Base-by-base conservation (phyloP, 345 rosid genomes). In the Sonneratia alba region DNA sequence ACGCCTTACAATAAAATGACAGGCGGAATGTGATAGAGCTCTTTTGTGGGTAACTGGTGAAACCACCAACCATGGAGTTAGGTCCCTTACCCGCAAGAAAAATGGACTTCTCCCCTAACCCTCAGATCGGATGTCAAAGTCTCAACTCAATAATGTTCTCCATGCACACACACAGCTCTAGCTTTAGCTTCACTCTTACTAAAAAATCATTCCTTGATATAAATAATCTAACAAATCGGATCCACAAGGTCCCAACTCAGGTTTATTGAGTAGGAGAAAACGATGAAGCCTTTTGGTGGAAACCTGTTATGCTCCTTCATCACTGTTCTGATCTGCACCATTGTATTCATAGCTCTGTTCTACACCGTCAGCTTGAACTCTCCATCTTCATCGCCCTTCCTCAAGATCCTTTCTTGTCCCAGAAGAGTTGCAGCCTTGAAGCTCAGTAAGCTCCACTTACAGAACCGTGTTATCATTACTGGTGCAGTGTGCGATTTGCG, bases 181-280 rank as follows among this genome's bases (percentile, higher is more conserved):
- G 68, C 95, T 87, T 89, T 89, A 69, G 77, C 89, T 86, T 89
- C 80, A 89, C 88, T 85, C 85, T 80, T 87, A 93, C 94, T 91
- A 92, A 77, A 70, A 36, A 49, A 79, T 66, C 79, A 48, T 69
- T 76, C 61, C 76, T 77, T 51, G 61, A 38, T 42, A 45, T 27
- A 43, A 16, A n/a, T 27, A 13, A 27, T 5, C 24, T 2, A 32
- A 62, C 66, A 16, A 11, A 36, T 19, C 42, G 7, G 19, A 36
- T 10, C 18, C 59, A 24, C 19, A 70, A 36, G n/a, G 24, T 10
- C 49, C 43, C 65, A 18, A 37, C 27, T n/a, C 27, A 18, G 19
- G 37, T 24, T 69, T 32, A 18, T 16, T 6, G 9, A 42, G 55
- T 42, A 18, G 51, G 34, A 13, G 22, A 68, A 76, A 13, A 75